phyloP scores from a whole-genome alignment of 441 rosid species.

The Populus tomentosa region DNA sequence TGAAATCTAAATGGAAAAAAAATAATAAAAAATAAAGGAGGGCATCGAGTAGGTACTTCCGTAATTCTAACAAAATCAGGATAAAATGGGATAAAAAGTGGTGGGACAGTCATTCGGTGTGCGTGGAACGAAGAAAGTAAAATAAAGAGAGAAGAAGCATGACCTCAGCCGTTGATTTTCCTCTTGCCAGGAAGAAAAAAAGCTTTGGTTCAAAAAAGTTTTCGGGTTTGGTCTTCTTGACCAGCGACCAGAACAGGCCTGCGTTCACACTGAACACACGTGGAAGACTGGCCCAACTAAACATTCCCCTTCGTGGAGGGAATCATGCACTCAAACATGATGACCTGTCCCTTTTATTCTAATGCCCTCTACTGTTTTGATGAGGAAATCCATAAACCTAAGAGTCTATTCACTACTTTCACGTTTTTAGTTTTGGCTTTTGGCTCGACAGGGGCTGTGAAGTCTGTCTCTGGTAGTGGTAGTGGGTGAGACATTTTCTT shows the following conservation, averaged over 20 bases:
- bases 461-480: no score
- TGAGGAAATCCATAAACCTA: neutral
- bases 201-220: conserved; percentile 14
- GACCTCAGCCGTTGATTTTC: conserved; percentile 31
- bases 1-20: neutral
- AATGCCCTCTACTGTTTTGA: neutral
- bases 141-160: neutral
- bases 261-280: conserved; percentile 17
- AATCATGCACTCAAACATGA: conserved; percentile 1
- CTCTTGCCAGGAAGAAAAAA: neutral
- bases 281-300: conserved; percentile 4
- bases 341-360: neutral
- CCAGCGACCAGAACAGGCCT: conserved; percentile 18
- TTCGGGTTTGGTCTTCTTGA: conserved; percentile 30
- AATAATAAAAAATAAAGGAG: neutral
- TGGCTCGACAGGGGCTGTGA: no score
- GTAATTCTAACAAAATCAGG: conserved; percentile 37
- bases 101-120: conserved; percentile 37
- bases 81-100: conserved; percentile 19
- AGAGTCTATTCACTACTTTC: no score
- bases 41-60: conserved; percentile 23
- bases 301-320: conserved; percentile 12
- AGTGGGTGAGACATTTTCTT: no score
- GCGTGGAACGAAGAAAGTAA: conserved; percentile 27
- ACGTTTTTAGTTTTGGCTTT: no score